Base-by-base conservation (phyloP, 2,329 filamentous ascomycete genomes). In the Alternaria postmessia region DNA sequence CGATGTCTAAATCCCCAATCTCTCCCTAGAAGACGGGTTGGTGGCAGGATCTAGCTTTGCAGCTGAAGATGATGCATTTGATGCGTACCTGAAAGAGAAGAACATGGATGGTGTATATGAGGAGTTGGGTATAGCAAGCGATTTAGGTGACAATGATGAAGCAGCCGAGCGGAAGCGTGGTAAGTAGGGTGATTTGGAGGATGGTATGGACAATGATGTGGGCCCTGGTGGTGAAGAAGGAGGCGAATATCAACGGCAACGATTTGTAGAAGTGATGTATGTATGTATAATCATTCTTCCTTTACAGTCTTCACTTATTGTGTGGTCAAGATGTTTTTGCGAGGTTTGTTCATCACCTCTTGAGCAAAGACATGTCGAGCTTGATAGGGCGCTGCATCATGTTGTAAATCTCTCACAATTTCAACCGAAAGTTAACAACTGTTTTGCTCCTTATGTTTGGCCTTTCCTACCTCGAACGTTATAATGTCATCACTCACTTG, bases 281-380 rank as follows among this genome's bases (percentile, higher is more conserved):
- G 8, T 9, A 39, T 1, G 7, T 11, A 20, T 0, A 20, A 39
- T 20, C 5, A 20, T 39, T 20, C 4, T 20, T 9, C 1, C 22
- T 3, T 16, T n/a, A 11, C 9, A n/a, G 12, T 16, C 1, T n/a
- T n/a, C 2, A 36, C 1, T 5, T 36, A 14, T 24, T 1, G 9
- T 34, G 4, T 22, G 46, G 30, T 34, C 46, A 1, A 14, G 5
- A 8, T 48, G 4, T 5, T 1, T 47, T 32, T 1, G 18, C 11
- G 11, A 32, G 28, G 22, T 16, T 2, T 20, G 3, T 0, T 32
- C n/a, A 22, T 22, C 2, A 1, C 5, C 22, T 9, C 22, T 16
- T 0, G 1, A 0, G 30, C 22, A 34, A 2, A 16, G 24, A 7
- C 2, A 48, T 48, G 12, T 34, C 16, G 42, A 46, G 41, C 41